Conservation (phyloP, 2,329 filamentous ascomycete species). For the Escovopsis sp. region DNA sequence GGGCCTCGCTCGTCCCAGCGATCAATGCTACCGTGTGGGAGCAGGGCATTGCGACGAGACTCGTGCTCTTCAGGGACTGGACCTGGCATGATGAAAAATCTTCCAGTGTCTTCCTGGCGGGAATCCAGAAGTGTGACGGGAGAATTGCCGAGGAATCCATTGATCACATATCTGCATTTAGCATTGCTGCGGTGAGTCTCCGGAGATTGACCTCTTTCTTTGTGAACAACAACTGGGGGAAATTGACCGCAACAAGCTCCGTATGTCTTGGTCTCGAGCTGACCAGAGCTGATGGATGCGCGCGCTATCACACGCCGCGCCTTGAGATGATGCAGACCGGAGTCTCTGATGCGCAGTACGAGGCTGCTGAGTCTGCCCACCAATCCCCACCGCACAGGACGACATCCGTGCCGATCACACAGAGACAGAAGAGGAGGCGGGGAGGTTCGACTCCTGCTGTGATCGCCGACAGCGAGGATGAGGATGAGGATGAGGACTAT, state of each 20-base stretch:
- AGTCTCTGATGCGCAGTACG: slow-evolving; percentile 25
- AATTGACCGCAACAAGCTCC: no score
- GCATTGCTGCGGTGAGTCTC: slow-evolving; percentile 29
- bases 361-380: slow-evolving; percentile 23
- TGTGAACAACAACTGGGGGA: no score
- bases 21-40: slow-evolving; percentile 71
- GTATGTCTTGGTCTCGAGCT: slow-evolving; percentile 8
- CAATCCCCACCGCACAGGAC: slow-evolving; percentile 20
- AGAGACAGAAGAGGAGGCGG: slow-evolving; percentile 46
- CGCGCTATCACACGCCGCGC: no score
- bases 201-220: slow-evolving; percentile 19
- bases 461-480: slow-evolving; percentile 39
- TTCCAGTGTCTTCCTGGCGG: slow-evolving; percentile 40
- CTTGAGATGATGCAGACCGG: slow-evolving; percentile 31
- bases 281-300: slow-evolving; percentile 5
- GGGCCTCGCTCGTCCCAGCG: slow-evolving; percentile 57
- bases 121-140: slow-evolving; percentile 50
- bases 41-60: slow-evolving; percentile 52
- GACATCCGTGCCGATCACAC: neutral
- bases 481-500: slow-evolving; percentile 48
- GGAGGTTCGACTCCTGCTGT: slow-evolving; percentile 42
- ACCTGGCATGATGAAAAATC: slow-evolving; percentile 31
- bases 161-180: slow-evolving; percentile 32
- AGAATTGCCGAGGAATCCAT: slow-evolving; percentile 25
- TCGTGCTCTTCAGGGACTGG: slow-evolving; percentile 72